Evolutionary conservation across 768 basidiomycete species (phyloP), one percentile per base, ranked within the genome.

Genomic region (Mycena latifolia): DNA sequence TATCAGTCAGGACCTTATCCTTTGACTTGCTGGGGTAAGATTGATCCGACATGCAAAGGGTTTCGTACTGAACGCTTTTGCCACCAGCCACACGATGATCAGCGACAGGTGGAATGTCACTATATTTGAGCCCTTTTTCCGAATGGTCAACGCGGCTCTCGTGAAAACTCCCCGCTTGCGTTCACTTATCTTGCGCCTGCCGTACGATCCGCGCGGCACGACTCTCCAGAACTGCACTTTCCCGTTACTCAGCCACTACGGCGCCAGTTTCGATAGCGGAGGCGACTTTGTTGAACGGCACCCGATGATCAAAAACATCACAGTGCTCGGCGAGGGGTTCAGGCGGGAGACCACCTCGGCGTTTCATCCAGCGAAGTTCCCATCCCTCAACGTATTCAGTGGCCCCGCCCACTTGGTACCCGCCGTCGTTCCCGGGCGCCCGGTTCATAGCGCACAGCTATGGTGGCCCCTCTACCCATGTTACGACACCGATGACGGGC

Each of bases 401-500:
- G 59, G 59, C 1, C 48, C 59, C 20, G 39, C 50, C 7, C 43
- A 61, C n/a, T 11, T 52, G 41, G 59, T 53, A 15, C 48, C 50
- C 7, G 18, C 8, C 8, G 22, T 61, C 29, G 29, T 61, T 14
- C 59, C 59, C 8, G 39, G 41, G 0, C 59, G 59, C 3, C 59
- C 59, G 2, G 51, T 61, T 10, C 59, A 53, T 18, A 52, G 51
- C 7, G 59, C 41, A 0, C 37, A 45, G 28, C 20, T 61, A 17
- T 61, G 48, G 59, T 61, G 59, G 59, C 59, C 58, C 10, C 25
- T 60, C 11, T 14, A 22, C 15, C 47, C 35, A 24, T 60, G 33
- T 9, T 18, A 27, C 3, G 17, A 24, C 0, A 41, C 24, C 22
- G 0, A 37, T 15, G 27, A 51, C 18, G 47, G 9, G 6, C 4